Evolutionary conservation across 352 stramenopile species (phyloP).

Genomic region (Globisporangium acanthophoron): DNA sequence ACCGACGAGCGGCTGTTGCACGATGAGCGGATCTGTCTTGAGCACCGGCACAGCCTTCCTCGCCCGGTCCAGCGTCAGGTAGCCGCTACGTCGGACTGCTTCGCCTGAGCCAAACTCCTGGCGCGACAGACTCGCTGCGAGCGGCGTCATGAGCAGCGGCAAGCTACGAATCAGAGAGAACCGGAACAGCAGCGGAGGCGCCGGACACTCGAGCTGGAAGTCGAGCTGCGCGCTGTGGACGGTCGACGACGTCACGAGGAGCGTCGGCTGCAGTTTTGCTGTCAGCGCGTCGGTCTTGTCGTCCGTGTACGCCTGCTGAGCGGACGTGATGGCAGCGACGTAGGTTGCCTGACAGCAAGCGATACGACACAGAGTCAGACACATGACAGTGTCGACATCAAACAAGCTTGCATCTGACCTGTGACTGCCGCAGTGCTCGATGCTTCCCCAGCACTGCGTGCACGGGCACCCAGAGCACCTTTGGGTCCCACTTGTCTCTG

Average conservation of each 20-base stretch:
- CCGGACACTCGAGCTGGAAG: slow-evolving; percentile 36
- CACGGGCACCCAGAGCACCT: slow-evolving; percentile 30
- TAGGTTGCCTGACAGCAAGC: slow-evolving; percentile 23
- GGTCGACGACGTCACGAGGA: slow-evolving; percentile 32
- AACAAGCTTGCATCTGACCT: neutral
- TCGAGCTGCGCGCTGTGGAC: slow-evolving; percentile 35
- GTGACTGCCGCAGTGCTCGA: slow-evolving; percentile 9
- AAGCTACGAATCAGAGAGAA: slow-evolving; percentile 63
- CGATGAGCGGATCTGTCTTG: slow-evolving; percentile 62
- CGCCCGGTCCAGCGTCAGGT: slow-evolving; percentile 68
- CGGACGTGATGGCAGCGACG: slow-evolving; percentile 17
- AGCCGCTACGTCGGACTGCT: slow-evolving; percentile 35
- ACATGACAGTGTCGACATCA: neutral
- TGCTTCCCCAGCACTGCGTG: slow-evolving; percentile 10
- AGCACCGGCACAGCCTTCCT: slow-evolving; percentile 71
- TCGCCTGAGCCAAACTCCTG: slow-evolving; percentile 40
- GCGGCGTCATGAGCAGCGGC: slow-evolving; percentile 70
- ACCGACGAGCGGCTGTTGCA: slow-evolving; percentile 61
- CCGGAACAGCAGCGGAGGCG: slow-evolving; percentile 33
- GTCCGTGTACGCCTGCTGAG: slow-evolving; percentile 27
- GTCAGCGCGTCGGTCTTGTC: slow-evolving; percentile 28
- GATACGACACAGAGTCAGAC: neutral
- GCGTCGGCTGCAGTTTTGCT: slow-evolving; percentile 26
- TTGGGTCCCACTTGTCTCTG: slow-evolving; percentile 13
- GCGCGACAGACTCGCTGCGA: slow-evolving; percentile 50